These are phyloP conservation scores for Plenodomus lindquistii DNA, from an alignment of 2,329 filamentous ascomycete species.

Conservation along the genomic window DNA sequence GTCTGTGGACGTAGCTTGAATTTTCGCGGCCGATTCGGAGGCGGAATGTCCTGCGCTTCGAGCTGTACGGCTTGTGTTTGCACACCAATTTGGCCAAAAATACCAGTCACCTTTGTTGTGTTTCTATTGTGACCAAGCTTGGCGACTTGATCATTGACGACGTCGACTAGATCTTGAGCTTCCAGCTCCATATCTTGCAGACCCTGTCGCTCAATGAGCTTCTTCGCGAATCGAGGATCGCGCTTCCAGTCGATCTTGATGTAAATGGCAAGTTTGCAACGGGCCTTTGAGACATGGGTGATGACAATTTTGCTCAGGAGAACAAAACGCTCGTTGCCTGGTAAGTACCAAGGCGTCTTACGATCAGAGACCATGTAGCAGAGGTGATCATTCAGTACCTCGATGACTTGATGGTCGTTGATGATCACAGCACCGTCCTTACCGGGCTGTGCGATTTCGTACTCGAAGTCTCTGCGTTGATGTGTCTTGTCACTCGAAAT, in stretches of 20 bases:
- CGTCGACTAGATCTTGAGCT: conserved; percentile 73
- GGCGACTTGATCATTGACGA: conserved; percentile 76
- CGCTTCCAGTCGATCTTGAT: conserved; percentile 86
- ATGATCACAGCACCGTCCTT: conserved; percentile 56
- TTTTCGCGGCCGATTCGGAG: conserved; percentile 41
- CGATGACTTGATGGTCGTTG: conserved; percentile 83
- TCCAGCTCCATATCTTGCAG: conserved; percentile 74
- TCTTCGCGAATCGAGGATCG: conserved; percentile 47
- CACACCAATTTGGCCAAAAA: conserved; percentile 76
- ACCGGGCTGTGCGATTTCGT: conserved; percentile 65
- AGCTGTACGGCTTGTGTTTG: conserved; percentile 63
- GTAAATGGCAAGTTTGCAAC: conserved; percentile 87
- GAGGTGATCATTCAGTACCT: conserved; percentile 62
- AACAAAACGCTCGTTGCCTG: conserved; percentile 76
- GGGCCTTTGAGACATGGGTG: conserved; percentile 88
- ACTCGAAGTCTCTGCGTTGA: conserved; percentile 78
- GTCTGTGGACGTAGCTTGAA: conserved; percentile 56
- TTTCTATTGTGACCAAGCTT: conserved; percentile 73
- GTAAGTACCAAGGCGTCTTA: conserved; percentile 79
- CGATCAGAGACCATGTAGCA: conserved; percentile 70
- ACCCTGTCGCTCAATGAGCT: conserved; percentile 66
- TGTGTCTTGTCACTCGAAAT: conserved; percentile 68
- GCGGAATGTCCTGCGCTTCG: conserved; percentile 40
- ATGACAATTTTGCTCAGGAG: conserved; percentile 90
- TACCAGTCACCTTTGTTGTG: conserved; percentile 76